These are phyloP conservation scores for Yamadazyma takamatsuzukensis DNA, from an alignment of 805 yeast species.

Conservation along the genomic window DNA sequence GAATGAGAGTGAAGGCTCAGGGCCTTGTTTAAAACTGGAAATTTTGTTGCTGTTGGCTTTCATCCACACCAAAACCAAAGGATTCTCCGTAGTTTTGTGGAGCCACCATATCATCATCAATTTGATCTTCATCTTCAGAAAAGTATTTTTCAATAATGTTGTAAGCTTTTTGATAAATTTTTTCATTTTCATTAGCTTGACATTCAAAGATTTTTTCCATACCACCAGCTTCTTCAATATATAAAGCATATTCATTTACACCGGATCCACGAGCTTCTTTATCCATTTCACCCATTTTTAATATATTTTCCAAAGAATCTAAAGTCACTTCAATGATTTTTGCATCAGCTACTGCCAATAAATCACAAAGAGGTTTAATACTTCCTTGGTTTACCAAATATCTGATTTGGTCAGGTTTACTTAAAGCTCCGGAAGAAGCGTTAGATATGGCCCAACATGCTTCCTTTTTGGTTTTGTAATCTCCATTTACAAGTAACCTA, in stretches of 20 bases:
- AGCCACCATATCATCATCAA: conserved; percentile 66
- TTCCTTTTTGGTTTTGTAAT: conserved; percentile 94
- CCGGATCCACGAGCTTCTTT: conserved; percentile 68
- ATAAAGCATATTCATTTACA: conserved; percentile 83
- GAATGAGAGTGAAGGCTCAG: not conserved
- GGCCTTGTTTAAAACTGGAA: conserved; percentile 39
- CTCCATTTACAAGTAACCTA: conserved; percentile 74
- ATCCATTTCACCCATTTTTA: conserved; percentile 92
- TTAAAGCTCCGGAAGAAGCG: conserved; percentile 93
- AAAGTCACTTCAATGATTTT: conserved; percentile 91
- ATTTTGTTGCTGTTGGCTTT: conserved; percentile 48
- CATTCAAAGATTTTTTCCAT: conserved; percentile 93
- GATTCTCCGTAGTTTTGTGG: conserved; percentile 78
- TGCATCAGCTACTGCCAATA: conserved; percentile 81
- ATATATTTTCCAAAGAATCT: conserved; percentile 90
- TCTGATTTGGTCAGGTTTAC: conserved; percentile 88
- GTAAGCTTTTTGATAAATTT: conserved; percentile 88
- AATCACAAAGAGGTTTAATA: conserved; percentile 94
- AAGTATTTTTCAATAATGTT: conserved; percentile 88
- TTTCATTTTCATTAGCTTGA: conserved; percentile 88
- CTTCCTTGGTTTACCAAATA: conserved; percentile 94
- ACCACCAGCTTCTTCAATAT: conserved; percentile 97
- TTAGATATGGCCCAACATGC: conserved; percentile 99
- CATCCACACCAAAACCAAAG: conserved; percentile 80
- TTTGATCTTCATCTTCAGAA: conserved; percentile 69